Percentiles rank a stretch among this genome's conserved stretches.
These are phyloP conservation scores for Daldinia grandis DNA, from an alignment of 495 filamentous ascomycete genomes.

Conservation along the genomic window DNA sequence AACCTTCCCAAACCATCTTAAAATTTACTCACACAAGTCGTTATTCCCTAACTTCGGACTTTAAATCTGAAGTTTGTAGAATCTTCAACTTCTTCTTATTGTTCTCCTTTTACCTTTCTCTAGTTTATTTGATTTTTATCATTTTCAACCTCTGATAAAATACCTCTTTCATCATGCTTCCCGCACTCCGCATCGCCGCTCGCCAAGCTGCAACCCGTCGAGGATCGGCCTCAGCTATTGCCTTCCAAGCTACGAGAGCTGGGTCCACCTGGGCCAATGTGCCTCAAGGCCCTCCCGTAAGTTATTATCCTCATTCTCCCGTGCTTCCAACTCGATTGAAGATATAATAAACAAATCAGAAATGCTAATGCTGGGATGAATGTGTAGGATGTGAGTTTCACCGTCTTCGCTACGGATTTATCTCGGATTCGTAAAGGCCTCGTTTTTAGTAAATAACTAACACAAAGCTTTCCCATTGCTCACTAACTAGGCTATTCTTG, in stretches of 20 bases:
- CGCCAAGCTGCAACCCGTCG: conserved; percentile 47
- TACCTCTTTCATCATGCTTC: conserved; percentile 40
- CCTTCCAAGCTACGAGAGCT: conserved; percentile 66
- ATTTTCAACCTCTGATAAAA: not conserved
- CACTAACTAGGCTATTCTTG: conserved; percentile 77
- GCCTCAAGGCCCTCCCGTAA: conserved; percentile 91
- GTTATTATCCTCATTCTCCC: conserved; percentile 50
- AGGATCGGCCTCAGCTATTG: conserved; percentile 40
- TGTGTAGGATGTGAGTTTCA: conserved; percentile 67
- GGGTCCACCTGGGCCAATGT: conserved; percentile 89
- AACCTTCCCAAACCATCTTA: conserved; percentile 1
- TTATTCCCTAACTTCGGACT: conserved; percentile 15
- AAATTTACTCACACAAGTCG: conserved; percentile 37
- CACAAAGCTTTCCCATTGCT: conserved; percentile 4
- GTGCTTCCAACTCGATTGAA: conserved; percentile 16
- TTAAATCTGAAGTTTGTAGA: not conserved
- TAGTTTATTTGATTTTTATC: conserved; percentile 4
- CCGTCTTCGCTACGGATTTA: conserved; percentile 1
- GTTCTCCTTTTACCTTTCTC: conserved; percentile 23
- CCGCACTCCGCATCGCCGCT: conserved; percentile 42
- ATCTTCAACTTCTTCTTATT: conserved; percentile 12
- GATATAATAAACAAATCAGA: conserved; percentile 27
- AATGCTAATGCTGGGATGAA: conserved; percentile 8
- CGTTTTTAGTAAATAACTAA: conserved; percentile 21
- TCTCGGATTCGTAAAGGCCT: not conserved